These are phyloP conservation scores for Barnettozyma californica DNA, from an alignment of 805 yeast species.

Conservation along the genomic window DNA sequence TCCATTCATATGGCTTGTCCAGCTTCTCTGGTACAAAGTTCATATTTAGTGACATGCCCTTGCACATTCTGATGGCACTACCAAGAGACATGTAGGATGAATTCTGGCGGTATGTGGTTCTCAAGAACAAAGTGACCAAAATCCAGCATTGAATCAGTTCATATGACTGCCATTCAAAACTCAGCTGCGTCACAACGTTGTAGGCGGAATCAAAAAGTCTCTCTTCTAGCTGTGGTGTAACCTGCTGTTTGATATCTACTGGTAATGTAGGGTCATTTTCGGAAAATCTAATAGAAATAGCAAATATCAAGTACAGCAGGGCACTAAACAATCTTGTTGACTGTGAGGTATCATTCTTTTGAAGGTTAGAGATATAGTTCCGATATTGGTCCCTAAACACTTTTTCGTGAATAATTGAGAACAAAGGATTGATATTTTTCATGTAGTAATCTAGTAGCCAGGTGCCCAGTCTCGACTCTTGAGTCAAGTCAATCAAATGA, in stretches of 20 bases:
- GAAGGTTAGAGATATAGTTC: constrained; percentile 29
- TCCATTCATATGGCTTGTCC: constrained; percentile 29
- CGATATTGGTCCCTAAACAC: constrained; percentile 47
- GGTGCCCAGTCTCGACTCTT: constrained; percentile 27
- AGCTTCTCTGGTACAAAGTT: constrained; percentile 25
- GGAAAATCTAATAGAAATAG: constrained; percentile 45
- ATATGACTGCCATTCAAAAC: constrained; percentile 48
- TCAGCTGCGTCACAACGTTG: constrained; percentile 33
- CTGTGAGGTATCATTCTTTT: constrained; percentile 19
- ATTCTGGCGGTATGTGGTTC: constrained; percentile 40
- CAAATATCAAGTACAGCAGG: constrained; percentile 42
- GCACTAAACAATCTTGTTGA: constrained; percentile 47
- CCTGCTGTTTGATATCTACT: constrained; percentile 13
- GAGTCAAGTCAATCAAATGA: constrained; percentile 16
- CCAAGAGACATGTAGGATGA: constrained; percentile 38
- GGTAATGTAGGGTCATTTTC: constrained; percentile 30
- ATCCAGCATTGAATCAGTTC: constrained; percentile 49
- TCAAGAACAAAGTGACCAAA: constrained; percentile 37
- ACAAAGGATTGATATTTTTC: constrained; percentile 46
- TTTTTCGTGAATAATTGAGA: constrained; percentile 46
- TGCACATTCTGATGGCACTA: constrained; percentile 37
- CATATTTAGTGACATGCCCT: constrained; percentile 39
- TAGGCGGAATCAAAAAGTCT: constrained; percentile 36
- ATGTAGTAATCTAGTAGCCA: constrained; percentile 38
- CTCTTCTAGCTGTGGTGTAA: constrained; percentile 33